Percentiles rank a stretch among this genome's conserved stretches.
Evolutionary conservation across 352 stramenopile genomes (phyloP).

Genomic region (Phytophthora multivora): DNA sequence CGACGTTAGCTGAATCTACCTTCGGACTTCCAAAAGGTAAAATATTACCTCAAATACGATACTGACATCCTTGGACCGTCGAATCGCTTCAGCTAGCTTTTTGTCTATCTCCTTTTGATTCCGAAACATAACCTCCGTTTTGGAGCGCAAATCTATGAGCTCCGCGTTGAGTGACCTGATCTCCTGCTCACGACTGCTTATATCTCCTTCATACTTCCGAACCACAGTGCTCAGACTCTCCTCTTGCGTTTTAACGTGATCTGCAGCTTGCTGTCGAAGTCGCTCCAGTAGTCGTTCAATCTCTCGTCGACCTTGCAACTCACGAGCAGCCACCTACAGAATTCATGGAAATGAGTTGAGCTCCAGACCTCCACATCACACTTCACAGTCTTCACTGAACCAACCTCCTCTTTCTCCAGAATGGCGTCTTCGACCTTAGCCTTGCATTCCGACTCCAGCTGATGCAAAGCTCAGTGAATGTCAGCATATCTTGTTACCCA

Average conservation of each 20-base stretch:
- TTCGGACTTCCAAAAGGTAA: too few species aligned
- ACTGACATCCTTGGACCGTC: slow-evolving; percentile 43
- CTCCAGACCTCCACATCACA: neutral
- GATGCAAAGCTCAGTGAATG: neutral
- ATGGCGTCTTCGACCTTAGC: slow-evolving; percentile 67
- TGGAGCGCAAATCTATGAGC: slow-evolving; percentile 54
- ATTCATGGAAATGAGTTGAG: neutral
- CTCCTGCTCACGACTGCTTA: slow-evolving; percentile 59
- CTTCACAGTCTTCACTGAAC: neutral
- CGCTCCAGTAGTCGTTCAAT: slow-evolving; percentile 70
- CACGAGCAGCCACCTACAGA: slow-evolving; percentile 57
- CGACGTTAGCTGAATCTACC: neutral
- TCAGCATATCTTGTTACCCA: neutral
- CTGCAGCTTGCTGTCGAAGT: slow-evolving; percentile 49
- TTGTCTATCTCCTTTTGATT: slow-evolving; percentile 65
- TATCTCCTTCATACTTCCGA: slow-evolving; percentile 45
- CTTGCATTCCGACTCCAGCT: slow-evolving; percentile 80
- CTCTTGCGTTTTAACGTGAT: slow-evolving; percentile 56
- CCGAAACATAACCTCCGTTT: slow-evolving; percentile 48
- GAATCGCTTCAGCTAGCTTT: slow-evolving; percentile 42
- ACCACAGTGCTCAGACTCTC: slow-evolving; percentile 36
- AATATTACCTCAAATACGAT: slow-evolving; percentile 50
- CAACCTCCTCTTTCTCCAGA: slow-evolving; percentile 81
- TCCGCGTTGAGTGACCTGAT: slow-evolving; percentile 50
- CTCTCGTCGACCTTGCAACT: slow-evolving; percentile 69